Conservation (phyloP, 2,329 filamentous ascomycete species). For the Verticillium tricorpus region DNA sequence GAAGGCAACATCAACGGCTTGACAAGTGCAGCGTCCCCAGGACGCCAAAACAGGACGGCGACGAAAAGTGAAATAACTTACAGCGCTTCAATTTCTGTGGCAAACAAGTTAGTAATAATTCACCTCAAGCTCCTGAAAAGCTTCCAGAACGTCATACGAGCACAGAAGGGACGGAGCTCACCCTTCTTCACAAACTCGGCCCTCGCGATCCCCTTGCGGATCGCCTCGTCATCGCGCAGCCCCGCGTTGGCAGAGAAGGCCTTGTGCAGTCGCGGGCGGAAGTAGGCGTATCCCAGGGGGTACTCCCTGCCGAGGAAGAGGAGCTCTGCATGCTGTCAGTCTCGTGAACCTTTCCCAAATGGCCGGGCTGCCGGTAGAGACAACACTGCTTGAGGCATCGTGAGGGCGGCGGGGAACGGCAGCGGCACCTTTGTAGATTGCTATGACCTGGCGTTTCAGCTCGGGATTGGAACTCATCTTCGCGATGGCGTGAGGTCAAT, state of each 20-base stretch:
- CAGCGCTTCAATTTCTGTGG: slow-evolving; percentile 82
- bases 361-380: not conserved
- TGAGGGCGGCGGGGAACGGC: not conserved
- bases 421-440: slow-evolving; percentile 75
- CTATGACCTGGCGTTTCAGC: slow-evolving; percentile 74
- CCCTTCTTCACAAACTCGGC: slow-evolving; percentile 92
- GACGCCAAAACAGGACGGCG: not conserved
- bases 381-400: not conserved
- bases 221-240: slow-evolving; percentile 68
- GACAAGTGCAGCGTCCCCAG: too few species aligned
- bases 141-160: too few species aligned
- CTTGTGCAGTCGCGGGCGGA: slow-evolving; percentile 73
- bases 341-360: not conserved
- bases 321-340: slow-evolving; percentile 55
- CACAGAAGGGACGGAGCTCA: slow-evolving; percentile 24
- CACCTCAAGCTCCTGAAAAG: too few species aligned
- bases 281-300: slow-evolving; percentile 77
- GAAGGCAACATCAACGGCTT: too few species aligned
- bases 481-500: not conserved
- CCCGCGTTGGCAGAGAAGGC: slow-evolving; percentile 76
- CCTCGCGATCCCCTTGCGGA: slow-evolving; percentile 67
- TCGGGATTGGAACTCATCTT: slow-evolving; percentile 23
- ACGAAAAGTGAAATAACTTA: slow-evolving; percentile 46
- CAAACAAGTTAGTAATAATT: slow-evolving; percentile 2
- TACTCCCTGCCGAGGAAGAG: slow-evolving; percentile 83